Conservation (phyloP, 2,329 filamentous ascomycete species). For the Hymenoscyphus occultus region DNA sequence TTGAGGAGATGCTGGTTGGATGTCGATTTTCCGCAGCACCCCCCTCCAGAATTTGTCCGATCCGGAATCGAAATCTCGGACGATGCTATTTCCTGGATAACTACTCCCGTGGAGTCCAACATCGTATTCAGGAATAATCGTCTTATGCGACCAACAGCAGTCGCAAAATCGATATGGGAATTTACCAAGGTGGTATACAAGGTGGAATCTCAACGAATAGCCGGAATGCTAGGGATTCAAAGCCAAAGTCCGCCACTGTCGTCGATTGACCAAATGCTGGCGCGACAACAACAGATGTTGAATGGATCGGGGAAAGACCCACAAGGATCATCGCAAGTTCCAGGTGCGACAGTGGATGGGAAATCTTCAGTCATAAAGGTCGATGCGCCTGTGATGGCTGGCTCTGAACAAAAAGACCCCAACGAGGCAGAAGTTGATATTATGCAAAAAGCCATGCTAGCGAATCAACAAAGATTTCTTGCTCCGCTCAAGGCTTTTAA, state of each 20-base stretch:
- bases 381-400: slow-evolving; percentile 3
- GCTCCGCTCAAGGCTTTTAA: slow-evolving; percentile 32
- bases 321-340: slow-evolving; percentile 18
- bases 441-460: slow-evolving; percentile 8
- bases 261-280: slow-evolving; percentile 29
- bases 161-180: slow-evolving; percentile 50
- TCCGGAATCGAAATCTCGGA: slow-evolving; percentile 53
- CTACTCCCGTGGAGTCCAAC: slow-evolving; percentile 47
- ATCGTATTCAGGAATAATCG: slow-evolving; percentile 46
- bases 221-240: slow-evolving; percentile 46
- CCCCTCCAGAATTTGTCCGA: slow-evolving; percentile 58
- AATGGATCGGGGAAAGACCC: slow-evolving; percentile 23
- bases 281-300: slow-evolving; percentile 25
- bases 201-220: slow-evolving; percentile 42
- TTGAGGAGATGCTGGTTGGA: slow-evolving; percentile 57
- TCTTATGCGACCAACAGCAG: slow-evolving; percentile 52
- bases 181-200: slow-evolving; percentile 49
- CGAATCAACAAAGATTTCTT: slow-evolving; percentile 27
- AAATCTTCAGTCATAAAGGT: slow-evolving; percentile 16
- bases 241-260: slow-evolving; percentile 20
- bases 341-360: slow-evolving; percentile 16
- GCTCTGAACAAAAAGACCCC: slow-evolving; percentile 8
- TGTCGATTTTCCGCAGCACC: slow-evolving; percentile 55
- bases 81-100: slow-evolving; percentile 47
- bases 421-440: slow-evolving; percentile 11